Conservation (phyloP, 2,329 filamentous ascomycete genomes). For the Phyllosticta capitalensis region DNA sequence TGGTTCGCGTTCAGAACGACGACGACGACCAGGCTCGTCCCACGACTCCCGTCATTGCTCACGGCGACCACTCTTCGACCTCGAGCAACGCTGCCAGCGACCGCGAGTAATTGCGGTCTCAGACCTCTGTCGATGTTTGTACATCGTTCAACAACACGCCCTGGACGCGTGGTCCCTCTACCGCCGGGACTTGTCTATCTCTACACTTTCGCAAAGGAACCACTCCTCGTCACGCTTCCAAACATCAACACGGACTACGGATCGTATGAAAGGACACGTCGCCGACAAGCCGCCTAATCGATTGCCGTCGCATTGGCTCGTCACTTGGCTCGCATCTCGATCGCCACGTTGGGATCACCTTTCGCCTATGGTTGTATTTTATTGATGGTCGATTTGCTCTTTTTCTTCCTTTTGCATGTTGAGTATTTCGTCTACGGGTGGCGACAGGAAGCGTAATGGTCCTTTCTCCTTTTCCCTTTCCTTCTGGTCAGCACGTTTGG, state of each 20-base stretch:
- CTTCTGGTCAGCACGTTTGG: conserved; percentile 6
- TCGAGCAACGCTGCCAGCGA: conserved; percentile 11
- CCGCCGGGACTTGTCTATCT: not conserved
- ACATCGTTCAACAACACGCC: conserved; percentile 6
- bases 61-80: conserved; percentile 10
- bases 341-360: conserved; percentile 8
- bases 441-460: not conserved
- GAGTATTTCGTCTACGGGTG: conserved; percentile 1
- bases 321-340: conserved; percentile 7
- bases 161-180: conserved; percentile 2
- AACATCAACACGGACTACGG: not conserved
- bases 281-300: conserved; percentile 9
- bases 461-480: not conserved
- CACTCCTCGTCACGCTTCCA: not conserved
- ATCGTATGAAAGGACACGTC: conserved; percentile 8
- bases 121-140: conserved; percentile 6
- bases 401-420: conserved; percentile 5
- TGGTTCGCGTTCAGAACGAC: conserved; percentile 1
- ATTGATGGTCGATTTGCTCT: conserved; percentile 1
- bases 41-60: conserved; percentile 10
- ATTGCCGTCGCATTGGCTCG: conserved; percentile 1
- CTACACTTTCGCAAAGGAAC: not conserved
- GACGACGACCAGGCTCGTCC: conserved; percentile 7
- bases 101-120: conserved; percentile 4
- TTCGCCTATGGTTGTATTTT: conserved; percentile 9